Conservation (phyloP, 768 basidiomycete species). For the Dacryopinax spathularia region DNA sequence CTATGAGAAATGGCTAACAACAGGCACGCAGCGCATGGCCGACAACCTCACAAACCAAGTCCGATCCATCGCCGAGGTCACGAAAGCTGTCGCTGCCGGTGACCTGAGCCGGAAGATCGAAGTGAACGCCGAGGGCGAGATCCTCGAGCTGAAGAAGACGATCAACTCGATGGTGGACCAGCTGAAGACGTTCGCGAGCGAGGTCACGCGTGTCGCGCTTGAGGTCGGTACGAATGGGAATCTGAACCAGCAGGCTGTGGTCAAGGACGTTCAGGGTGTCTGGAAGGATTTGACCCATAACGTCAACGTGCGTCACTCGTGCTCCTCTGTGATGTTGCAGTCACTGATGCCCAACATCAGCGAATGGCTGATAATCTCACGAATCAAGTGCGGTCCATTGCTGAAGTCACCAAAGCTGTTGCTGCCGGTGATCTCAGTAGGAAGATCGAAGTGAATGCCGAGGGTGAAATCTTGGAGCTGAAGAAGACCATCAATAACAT, state of each 20-base stretch:
- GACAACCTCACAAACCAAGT: constrained; percentile 26
- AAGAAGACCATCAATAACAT: constrained; percentile 40
- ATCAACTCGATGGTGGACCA: constrained; percentile 29
- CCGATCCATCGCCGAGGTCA: constrained; percentile 29
- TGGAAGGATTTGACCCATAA: constrained; percentile 31
- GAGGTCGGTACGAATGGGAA: constrained; percentile 30
- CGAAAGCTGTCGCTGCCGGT: constrained; percentile 26
- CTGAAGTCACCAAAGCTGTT: constrained; percentile 89
- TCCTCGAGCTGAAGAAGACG: constrained; percentile 25
- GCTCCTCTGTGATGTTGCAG: background rate
- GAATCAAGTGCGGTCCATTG: constrained; percentile 83
- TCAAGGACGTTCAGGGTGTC: constrained; percentile 33
- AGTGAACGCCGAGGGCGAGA: constrained; percentile 26
- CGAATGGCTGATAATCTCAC: constrained; percentile 69
- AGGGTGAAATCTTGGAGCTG: constrained; percentile 32
- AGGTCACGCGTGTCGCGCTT: constrained; percentile 24
- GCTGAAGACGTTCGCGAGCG: constrained; percentile 28
- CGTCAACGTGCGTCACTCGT: constrained; percentile 23
- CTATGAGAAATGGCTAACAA: constrained; percentile 12
- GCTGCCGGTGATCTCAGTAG: constrained; percentile 85
- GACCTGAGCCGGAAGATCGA: constrained; percentile 24
- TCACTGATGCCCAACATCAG: background rate
- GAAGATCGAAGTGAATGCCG: constrained; percentile 36
- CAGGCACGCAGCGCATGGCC: constrained; percentile 17
- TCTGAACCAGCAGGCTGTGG: constrained; percentile 31